Conservation (phyloP, 176 grass and related monocot genomes). For the Paspalum notatum region DNA sequence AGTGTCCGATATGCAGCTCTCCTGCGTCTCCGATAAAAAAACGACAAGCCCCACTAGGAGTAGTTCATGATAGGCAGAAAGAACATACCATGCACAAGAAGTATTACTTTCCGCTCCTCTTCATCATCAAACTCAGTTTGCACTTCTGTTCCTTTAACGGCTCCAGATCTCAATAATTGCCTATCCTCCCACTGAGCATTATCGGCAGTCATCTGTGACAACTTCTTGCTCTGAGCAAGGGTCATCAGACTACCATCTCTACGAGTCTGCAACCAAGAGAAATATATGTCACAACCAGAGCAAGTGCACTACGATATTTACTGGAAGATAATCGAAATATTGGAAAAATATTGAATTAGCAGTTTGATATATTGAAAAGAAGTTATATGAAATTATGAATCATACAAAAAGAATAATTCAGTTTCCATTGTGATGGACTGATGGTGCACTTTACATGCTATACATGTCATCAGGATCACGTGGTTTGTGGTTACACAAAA, state of each 20-base stretch:
- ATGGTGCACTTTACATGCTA: conserved; percentile 24
- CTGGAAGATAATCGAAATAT: conserved; percentile 5
- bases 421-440: background rate
- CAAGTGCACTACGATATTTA: background rate
- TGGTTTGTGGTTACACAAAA: conserved; percentile 12
- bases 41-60: conserved; percentile 14
- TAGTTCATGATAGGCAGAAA: conserved; percentile 20
- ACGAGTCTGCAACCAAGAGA: conserved; percentile 64
- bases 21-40: no score
- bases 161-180: conserved; percentile 92
- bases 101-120: conserved; percentile 98
- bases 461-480: background rate
- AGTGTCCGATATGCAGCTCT: no score
- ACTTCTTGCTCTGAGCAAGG: conserved; percentile 91
- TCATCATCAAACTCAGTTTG: conserved; percentile 98
- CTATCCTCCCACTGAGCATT: conserved; percentile 99
- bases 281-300: conserved; percentile 34
- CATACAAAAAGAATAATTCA: conserved; percentile 14
- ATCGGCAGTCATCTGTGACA: conserved; percentile 96
- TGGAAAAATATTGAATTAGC: conserved; percentile 5
- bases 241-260: conserved; percentile 94
- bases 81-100: conserved; percentile 95
- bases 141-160: conserved; percentile 96
- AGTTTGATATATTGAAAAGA: conserved; percentile 14
- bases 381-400: background rate